Evolutionary conservation across 164 flowering plant species (phyloP), one percentile per base, ranked within the genome.

Genomic region (Warburgia ugandensis): DNA sequence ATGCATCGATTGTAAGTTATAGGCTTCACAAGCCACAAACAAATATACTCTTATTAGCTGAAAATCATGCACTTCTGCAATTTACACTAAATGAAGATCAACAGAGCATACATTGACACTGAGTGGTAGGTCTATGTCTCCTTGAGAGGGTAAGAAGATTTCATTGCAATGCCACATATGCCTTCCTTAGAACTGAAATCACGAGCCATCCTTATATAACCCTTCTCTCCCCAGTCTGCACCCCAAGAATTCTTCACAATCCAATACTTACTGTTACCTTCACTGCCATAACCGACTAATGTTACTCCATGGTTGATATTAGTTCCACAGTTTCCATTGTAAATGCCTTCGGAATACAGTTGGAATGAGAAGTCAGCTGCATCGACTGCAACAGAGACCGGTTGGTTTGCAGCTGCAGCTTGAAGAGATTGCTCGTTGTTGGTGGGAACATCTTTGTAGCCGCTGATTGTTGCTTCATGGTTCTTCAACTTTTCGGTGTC

Each of bases 171-270:
- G 26, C 58, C 58, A 42, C 58, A 54, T 4, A 41, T 22, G 31
- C 58, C 58, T n/a, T 10, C 10, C 26, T 8, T 31, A 6, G 11
- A 36, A 10, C 6, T 13, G 12, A 29, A 25, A 28, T 21, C 37
- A 12, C 58, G 37, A 20, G 11, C n/a, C 41, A 54, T 42, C 33
- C 33, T 54, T 7, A 54, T 44, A 28, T 54, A 43, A 2, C 58
- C 58, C 2, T 19, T 16, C 16, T 54, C 58, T 9, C 49, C 58
- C 58, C 58, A 54, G 7, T 5, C 10, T 8, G 31, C 2, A 10
- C 58, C 41, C 58, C 58, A 42, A 11, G 58, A 54, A n/a, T 54
- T 54, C 48, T 20, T 54, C 3, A 54, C 41, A 17, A 54, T 5
- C 58, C 58, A 54, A 29, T 43, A 43, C 2, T 54, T 31, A n/a